Evolutionary conservation across 345 rosid species (phyloP).

Genomic region (Citrus mangshanensis): DNA sequence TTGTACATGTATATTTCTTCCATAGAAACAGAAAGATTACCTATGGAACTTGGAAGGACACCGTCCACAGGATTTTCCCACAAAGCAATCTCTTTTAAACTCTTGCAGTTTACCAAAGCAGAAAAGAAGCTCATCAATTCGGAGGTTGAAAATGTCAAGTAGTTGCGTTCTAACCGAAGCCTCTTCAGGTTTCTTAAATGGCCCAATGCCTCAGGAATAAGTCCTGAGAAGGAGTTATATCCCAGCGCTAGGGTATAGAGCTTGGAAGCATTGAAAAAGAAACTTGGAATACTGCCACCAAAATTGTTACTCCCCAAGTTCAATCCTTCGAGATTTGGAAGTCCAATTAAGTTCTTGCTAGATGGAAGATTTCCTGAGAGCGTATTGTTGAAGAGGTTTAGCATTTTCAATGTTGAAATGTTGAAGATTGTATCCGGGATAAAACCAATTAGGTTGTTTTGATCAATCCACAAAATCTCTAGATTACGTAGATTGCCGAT

Average conservation of each 20-base stretch:
- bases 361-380: background rate
- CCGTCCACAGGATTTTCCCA: background rate
- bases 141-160: background rate
- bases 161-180: background rate
- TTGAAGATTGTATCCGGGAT: background rate
- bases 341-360: background rate
- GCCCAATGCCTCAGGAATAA: background rate
- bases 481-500: background rate
- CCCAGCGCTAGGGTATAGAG: background rate
- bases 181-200: background rate
- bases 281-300: background rate
- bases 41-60: conserved; percentile 9
- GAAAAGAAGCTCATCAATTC: background rate
- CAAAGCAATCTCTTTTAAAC: background rate
- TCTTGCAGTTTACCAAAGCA: conserved; percentile 12
- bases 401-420: background rate
- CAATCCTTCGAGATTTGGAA: background rate
- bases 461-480: background rate
- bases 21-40: conserved; percentile 4
- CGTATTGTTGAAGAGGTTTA: background rate
- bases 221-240: background rate
- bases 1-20: background rate
- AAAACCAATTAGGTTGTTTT: background rate
- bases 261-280: background rate
- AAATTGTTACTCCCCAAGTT: background rate